Evolutionary conservation across 2,329 filamentous ascomycete species (phyloP), one percentile per base, ranked within the genome.

Genomic region (Colletotrichum sp.): DNA sequence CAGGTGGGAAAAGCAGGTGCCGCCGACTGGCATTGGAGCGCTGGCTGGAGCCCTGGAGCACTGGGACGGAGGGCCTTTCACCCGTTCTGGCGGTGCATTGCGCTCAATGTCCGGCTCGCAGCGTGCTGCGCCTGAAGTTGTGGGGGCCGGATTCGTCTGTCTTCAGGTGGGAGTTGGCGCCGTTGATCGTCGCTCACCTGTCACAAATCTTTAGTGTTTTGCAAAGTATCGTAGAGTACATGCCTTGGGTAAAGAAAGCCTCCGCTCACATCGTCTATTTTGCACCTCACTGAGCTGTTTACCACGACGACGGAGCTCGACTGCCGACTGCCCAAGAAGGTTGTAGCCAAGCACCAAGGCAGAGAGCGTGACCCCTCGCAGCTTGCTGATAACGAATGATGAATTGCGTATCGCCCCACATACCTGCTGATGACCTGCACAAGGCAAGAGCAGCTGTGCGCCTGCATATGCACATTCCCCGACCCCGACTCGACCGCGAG

Each of bases 111-210:
- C 70, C 70, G 69, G 43, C 73, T 8, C 43, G n/a, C 43, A 52
- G 43, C 36, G 0, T 52, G 43, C 43, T 75, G 73, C 73, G 73
- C 73, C 70, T 73, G 65, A 64, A 75, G 62, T 73, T 75, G 73
- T 75, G 73, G 73, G 73, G 72, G 48, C 52, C 36, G 18, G 60
- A 43, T 60, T 68, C 70, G 64, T 60, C 32, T 73, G 25, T 69
- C 56, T 36, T 75, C 73, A 75, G 70, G 73, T 75, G 73, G 27
- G 69, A 73, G 64, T 72, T 70, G 69, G 32, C 55, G 64, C 27
- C 62, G 73, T 73, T 68, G 69, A 73, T 68, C 73, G 71, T 43
- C 55, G 58, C 64, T 56, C 73, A 75, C 73, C 73, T 75, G 64
- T 71, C 62, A 58, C 73, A n/a, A 60, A 32, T 34, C 39, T 34